A percentile compares a stretch with the other conserved stretches of the same genome.
phyloP scores from a whole-genome alignment of 1,284 basidiomycete species.

The Ustilago bromivora region DNA sequence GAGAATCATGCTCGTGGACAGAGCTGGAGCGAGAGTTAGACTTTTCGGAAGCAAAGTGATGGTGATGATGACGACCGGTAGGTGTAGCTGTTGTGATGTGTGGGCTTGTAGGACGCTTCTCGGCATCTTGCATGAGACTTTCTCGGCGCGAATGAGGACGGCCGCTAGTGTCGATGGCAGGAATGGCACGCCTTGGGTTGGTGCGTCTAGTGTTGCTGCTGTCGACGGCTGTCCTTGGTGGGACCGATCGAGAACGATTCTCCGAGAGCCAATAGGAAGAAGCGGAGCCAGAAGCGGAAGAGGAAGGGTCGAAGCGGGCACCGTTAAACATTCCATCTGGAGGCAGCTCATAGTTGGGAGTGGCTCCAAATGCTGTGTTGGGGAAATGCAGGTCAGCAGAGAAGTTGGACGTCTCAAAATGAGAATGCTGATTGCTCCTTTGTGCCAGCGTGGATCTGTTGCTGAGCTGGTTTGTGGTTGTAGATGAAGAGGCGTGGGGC shows the following conservation, averaged over 20 bases:
- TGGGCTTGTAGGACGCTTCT: slow-evolving; percentile 56
- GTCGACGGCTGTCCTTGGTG: slow-evolving; percentile 31
- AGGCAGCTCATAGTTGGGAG: slow-evolving; percentile 52
- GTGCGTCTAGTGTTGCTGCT: slow-evolving; percentile 21
- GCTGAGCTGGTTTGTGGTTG: slow-evolving; percentile 11
- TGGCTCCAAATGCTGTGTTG: slow-evolving; percentile 28
- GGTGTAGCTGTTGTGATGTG: slow-evolving; percentile 56
- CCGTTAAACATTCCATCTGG: slow-evolving; percentile 37
- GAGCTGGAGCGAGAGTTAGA: slow-evolving; percentile 29
- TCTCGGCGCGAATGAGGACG: slow-evolving; percentile 30
- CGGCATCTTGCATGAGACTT: slow-evolving; percentile 39
- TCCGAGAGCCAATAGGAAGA: slow-evolving; percentile 32
- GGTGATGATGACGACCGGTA: slow-evolving; percentile 43
- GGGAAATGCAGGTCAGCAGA: slow-evolving; percentile 14
- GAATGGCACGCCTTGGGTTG: slow-evolving; percentile 25
- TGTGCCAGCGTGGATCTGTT: slow-evolving; percentile 29
- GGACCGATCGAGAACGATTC: slow-evolving; percentile 42
- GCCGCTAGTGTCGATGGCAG: slow-evolving; percentile 42
- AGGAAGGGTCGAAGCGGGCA: slow-evolving; percentile 8
- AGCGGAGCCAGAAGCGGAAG: slow-evolving; percentile 11
- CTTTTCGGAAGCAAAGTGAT: slow-evolving; percentile 19
- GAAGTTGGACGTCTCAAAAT: slow-evolving; percentile 23
- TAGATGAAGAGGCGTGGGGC: slow-evolving; percentile 14
- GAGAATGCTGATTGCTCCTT: slow-evolving; percentile 31
- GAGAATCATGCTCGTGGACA: slow-evolving; percentile 33